These are phyloP conservation scores for Taphrina communis DNA, from an alignment of 1,139 yeast species.

Conservation along the genomic window DNA sequence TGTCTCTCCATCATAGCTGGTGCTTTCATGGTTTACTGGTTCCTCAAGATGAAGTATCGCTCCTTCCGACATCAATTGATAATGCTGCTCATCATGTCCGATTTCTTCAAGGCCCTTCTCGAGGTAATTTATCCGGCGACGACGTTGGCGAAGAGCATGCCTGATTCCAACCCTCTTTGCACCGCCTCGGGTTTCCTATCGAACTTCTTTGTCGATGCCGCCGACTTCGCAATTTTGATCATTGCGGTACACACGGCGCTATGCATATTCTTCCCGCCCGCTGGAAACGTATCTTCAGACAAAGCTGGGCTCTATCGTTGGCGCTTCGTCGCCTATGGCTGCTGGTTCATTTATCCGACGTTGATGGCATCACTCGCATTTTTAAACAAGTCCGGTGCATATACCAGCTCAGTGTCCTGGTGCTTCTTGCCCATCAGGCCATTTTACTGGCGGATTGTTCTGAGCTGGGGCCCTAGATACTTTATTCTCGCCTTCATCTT, in stretches of 20 bases:
- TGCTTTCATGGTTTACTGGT: conserved; percentile 24
- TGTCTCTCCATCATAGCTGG: conserved; percentile 26
- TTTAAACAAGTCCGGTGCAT: conserved; percentile 47
- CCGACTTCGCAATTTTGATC: conserved; percentile 80
- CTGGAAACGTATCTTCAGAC: conserved; percentile 53
- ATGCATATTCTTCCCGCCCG: conserved; percentile 68
- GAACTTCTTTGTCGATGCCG: conserved; percentile 81
- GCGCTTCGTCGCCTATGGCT: conserved; percentile 65
- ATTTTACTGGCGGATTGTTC: conserved; percentile 71
- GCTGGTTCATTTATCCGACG: conserved; percentile 67
- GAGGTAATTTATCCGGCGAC: conserved; percentile 74
- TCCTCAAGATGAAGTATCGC: conserved; percentile 11
- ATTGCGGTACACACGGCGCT: conserved; percentile 85
- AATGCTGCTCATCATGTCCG: conserved; percentile 67
- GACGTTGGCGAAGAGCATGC: conserved; percentile 60
- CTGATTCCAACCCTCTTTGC: conserved; percentile 60
- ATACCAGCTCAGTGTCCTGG: conserved; percentile 48
- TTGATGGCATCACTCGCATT: conserved; percentile 77
- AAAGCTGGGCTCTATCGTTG: conserved; percentile 66
- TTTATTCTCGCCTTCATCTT: conserved; percentile 67
- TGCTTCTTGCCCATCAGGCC: conserved; percentile 79
- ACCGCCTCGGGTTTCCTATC: conserved; percentile 85
- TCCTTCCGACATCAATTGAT: conserved; percentile 40
- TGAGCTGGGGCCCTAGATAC: conserved; percentile 86
- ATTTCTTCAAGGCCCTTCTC: conserved; percentile 73